These are phyloP conservation scores for Pichia occidentalis DNA, from an alignment of 805 yeast species.

Conservation along the genomic window DNA sequence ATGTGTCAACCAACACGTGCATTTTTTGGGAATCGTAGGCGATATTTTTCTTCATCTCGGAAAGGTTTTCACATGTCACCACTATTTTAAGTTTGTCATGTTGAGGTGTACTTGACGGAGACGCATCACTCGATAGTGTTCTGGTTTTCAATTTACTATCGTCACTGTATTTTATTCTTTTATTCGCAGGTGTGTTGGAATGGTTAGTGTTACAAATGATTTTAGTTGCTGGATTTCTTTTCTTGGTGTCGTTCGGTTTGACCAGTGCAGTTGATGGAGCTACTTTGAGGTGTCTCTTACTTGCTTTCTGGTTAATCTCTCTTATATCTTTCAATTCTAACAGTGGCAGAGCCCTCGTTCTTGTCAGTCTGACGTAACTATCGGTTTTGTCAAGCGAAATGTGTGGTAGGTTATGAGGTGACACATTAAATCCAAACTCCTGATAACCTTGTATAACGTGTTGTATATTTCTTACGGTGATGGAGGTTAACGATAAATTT, in stretches of 20 bases:
- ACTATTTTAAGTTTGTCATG: conserved; percentile 5
- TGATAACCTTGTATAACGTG: conserved; percentile 20
- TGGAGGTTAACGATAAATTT: too few relatives aligned
- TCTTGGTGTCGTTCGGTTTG: too few relatives aligned
- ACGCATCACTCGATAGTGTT: too few relatives aligned
- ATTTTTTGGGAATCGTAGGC: conserved; percentile 5
- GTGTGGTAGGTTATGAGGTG: neutral
- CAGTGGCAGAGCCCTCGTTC: conserved; percentile 8
- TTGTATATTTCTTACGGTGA: conserved; percentile 15
- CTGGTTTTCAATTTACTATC: too few relatives aligned
- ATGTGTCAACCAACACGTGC: conserved; percentile 1
- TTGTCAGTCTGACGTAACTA: neutral
- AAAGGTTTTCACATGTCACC: conserved; percentile 6
- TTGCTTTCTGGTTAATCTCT: neutral
- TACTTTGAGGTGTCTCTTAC: neutral
- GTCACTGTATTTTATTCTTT: too few relatives aligned
- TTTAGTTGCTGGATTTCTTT: too few relatives aligned
- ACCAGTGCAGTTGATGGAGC: too few relatives aligned
- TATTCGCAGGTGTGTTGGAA: too few relatives aligned
- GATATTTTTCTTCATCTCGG: neutral
- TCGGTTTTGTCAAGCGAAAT: neutral
- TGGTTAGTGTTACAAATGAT: too few relatives aligned
- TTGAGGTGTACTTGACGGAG: too few relatives aligned
- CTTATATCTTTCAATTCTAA: conserved; percentile 5
- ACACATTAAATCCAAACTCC: conserved; percentile 19